phyloP scores from a whole-genome alignment of 495 filamentous ascomycete species.

The Xylaria nigripes region DNA sequence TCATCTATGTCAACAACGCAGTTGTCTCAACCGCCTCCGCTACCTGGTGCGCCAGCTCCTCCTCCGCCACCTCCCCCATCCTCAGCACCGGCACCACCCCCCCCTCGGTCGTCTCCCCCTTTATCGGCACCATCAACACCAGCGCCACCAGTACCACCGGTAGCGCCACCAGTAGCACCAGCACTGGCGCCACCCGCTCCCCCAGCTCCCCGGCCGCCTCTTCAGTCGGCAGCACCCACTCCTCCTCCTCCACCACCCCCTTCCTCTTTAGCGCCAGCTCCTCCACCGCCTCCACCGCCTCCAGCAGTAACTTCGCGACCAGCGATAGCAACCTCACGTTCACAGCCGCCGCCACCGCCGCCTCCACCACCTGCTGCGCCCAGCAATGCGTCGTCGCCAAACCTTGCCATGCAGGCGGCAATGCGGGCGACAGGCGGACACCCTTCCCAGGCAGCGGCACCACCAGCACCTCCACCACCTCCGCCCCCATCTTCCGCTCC shows the following conservation, averaged over 20 bases:
- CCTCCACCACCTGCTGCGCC: constrained; percentile 39
- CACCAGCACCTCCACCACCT: constrained; percentile 32
- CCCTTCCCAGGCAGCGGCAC: constrained; percentile 37
- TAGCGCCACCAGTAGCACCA: constrained; percentile 42
- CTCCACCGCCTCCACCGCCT: constrained; percentile 37
- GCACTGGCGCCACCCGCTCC: constrained; percentile 39
- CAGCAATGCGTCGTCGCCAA: constrained; percentile 28
- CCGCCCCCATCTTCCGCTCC: constrained; percentile 26
- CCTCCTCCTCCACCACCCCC: constrained; percentile 31
- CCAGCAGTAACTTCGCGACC: constrained; percentile 17
- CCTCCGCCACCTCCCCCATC: constrained; percentile 46
- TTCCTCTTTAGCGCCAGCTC: constrained; percentile 42
- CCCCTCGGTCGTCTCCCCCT: constrained; percentile 25
- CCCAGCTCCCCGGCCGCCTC: constrained; percentile 36
- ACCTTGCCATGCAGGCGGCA: constrained; percentile 43
- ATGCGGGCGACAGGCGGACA: constrained; percentile 39
- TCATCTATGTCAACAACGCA: constrained; percentile 37
- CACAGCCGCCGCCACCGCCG: constrained; percentile 44
- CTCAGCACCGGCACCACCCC: constrained; percentile 43
- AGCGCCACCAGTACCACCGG: constrained; percentile 35
- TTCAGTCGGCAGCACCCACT: constrained; percentile 44
- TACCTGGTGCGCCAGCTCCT: constrained; percentile 43
- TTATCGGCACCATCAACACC: constrained; percentile 41
- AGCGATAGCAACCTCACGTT: constrained; percentile 36
- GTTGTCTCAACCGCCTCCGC: constrained; percentile 36